These are phyloP conservation scores for Poronia punctata DNA, from an alignment of 495 filamentous ascomycete species.

Conservation along the genomic window DNA sequence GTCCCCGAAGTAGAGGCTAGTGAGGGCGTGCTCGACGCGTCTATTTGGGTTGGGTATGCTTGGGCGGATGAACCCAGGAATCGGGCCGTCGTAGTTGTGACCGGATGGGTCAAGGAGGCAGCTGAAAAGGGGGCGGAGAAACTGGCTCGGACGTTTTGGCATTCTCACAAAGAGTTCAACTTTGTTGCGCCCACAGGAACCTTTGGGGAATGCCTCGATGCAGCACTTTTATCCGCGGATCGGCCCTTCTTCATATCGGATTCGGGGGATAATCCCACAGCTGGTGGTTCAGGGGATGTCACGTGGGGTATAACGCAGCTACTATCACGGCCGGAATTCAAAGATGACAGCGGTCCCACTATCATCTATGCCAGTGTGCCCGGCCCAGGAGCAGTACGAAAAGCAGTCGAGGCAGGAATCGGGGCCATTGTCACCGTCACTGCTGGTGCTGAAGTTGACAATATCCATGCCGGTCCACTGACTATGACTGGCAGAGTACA, in stretches of 20 bases:
- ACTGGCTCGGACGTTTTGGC: constrained; percentile 47
- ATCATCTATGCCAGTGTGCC: constrained; percentile 54
- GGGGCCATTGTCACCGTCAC: constrained; percentile 47
- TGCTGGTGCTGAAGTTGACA: constrained; percentile 48
- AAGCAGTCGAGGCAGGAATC: constrained; percentile 41
- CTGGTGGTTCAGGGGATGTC: constrained; percentile 50
- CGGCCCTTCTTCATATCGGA: constrained; percentile 54
- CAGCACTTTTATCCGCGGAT: constrained; percentile 35
- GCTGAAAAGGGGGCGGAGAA: constrained; percentile 34
- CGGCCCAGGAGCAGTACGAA: constrained; percentile 39
- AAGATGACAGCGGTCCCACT: constrained; percentile 27
- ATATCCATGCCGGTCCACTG: constrained; percentile 44
- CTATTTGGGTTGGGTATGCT: constrained; percentile 54
- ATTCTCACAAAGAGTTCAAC: constrained; percentile 37
- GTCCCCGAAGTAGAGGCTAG: constrained; percentile 38
- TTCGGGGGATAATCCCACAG: constrained; percentile 53
- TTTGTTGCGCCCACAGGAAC: constrained; percentile 51
- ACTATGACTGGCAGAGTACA: constrained; percentile 49
- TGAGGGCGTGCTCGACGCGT: constrained; percentile 44
- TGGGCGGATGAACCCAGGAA: constrained; percentile 56
- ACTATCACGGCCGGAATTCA: constrained; percentile 42
- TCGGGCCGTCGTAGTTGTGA: constrained; percentile 45
- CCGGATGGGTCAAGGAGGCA: constrained; percentile 40
- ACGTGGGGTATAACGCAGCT: constrained; percentile 46
- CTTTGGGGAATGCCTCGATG: constrained; percentile 42